phyloP scores from a whole-genome alignment of 495 filamentous ascomycete species.

The Lineolata rhizophorae region DNA sequence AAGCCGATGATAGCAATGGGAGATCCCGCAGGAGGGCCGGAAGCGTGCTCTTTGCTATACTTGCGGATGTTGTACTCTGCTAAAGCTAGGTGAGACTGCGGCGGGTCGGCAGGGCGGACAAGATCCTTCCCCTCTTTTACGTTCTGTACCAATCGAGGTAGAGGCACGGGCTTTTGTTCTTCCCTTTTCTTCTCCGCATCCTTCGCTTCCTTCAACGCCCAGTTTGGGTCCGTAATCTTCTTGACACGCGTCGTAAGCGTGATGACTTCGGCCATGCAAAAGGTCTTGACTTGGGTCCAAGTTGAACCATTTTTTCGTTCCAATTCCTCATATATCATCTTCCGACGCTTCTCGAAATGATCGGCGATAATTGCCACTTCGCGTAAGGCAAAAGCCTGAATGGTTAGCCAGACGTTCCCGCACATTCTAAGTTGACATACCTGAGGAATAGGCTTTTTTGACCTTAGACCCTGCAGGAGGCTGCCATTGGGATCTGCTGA shows the following conservation, averaged over 20 bases:
- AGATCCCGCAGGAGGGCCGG: not conserved
- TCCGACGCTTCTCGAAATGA: conserved; percentile 47
- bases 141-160: conserved; percentile 10
- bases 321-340: conserved; percentile 71
- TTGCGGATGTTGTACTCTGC: no score
- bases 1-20: not conserved
- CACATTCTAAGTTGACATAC: conserved; percentile 16
- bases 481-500: conserved; percentile 85
- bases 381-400: conserved; percentile 68
- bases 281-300: conserved; percentile 55
- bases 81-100: no score
- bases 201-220: conserved; percentile 19
- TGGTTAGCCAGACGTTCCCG: conserved; percentile 1
- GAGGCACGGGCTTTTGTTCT: no score
- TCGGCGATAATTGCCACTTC: conserved; percentile 64
- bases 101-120: no score
- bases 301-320: conserved; percentile 57
- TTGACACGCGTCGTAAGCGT: conserved; percentile 39
- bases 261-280: conserved; percentile 44
- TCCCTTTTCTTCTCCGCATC: conserved; percentile 14
- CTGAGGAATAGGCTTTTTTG: conserved; percentile 41
- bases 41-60: conserved; percentile 6
- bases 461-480: conserved; percentile 60
- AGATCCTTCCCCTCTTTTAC: conserved; percentile 27
- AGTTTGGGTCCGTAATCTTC: conserved; percentile 16